Percentiles rank a stretch among this genome's conserved stretches.
phyloP scores from a whole-genome alignment of 495 filamentous ascomycete species.

The Penicillium egyptiacum region DNA sequence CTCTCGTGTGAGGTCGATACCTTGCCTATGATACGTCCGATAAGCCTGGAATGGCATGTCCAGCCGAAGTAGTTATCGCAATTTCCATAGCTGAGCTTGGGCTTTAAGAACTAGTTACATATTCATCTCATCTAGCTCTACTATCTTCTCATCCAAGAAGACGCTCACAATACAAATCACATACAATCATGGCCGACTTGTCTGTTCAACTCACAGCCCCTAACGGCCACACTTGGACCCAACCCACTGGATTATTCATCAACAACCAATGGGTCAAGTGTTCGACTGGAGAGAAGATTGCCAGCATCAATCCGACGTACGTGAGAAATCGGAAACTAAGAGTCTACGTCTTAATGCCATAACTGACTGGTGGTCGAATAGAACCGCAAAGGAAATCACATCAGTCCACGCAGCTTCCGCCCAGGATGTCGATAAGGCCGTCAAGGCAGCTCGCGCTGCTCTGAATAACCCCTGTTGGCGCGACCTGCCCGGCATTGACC shows the following conservation, averaged over 20 bases:
- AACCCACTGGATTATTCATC: constrained; percentile 84
- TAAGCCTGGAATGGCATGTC: constrained; percentile 20
- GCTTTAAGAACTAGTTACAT: background rate
- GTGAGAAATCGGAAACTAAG: constrained; percentile 36
- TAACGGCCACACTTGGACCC: constrained; percentile 76
- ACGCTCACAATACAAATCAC: background rate
- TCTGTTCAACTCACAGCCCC: constrained; percentile 47
- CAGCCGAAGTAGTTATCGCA: constrained; percentile 21
- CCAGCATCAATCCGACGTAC: constrained; percentile 76
- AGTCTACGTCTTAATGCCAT: background rate
- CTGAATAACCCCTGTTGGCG: constrained; percentile 78
- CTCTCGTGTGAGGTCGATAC: constrained; percentile 10
- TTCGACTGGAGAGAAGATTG: constrained; percentile 67
- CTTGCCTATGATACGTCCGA: background rate
- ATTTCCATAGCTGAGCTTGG: background rate
- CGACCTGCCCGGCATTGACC: constrained; percentile 65
- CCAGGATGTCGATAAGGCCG: constrained; percentile 79
- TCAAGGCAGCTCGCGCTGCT: constrained; percentile 76
- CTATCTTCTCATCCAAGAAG: background rate
- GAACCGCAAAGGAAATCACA: constrained; percentile 75
- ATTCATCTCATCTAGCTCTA: background rate
- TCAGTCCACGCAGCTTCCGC: constrained; percentile 78
- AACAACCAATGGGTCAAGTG: constrained; percentile 88
- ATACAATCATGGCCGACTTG: constrained; percentile 25
- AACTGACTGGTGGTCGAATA: constrained; percentile 27